A percentile compares a stretch with the other conserved stretches of the same genome.
phyloP scores from a whole-genome alignment of 139 green algal species.

The Chlorella sp. region DNA sequence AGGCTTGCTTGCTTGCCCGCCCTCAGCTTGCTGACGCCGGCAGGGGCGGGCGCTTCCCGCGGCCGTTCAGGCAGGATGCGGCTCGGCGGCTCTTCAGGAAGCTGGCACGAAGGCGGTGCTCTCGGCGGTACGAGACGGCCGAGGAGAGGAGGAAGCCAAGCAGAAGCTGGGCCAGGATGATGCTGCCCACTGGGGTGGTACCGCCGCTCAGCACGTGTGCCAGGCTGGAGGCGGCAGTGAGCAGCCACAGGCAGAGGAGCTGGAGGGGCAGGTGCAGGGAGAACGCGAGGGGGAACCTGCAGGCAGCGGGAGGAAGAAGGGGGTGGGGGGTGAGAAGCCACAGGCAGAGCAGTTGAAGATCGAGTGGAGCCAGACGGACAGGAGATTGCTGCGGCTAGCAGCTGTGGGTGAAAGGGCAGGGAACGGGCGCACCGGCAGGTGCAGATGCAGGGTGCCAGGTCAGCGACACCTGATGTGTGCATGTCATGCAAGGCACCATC shows the following conservation, averaged over 20 bases:
- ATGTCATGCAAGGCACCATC: background rate
- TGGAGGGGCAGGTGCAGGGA: conserved; percentile 31
- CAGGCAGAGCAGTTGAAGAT: background rate
- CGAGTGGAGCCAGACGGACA: background rate
- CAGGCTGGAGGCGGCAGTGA: conserved; percentile 9
- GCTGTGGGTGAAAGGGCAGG: background rate
- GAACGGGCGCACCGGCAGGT: background rate
- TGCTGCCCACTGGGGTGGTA: background rate
- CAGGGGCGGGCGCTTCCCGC: background rate
- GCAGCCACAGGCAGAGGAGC: conserved; percentile 26
- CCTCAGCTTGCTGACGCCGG: background rate
- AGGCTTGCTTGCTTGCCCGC: no score
- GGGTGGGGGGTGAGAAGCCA: background rate
- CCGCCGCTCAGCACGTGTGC: background rate
- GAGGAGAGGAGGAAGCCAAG: conserved; percentile 14
- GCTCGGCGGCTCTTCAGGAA: background rate
- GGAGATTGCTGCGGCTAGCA: background rate
- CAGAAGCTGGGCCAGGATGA: background rate
- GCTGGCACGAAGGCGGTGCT: background rate
- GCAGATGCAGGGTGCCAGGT: background rate
- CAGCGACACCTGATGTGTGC: background rate
- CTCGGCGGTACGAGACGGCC: background rate
- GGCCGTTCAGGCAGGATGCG: background rate
- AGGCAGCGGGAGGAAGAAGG: background rate
- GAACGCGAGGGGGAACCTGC: conserved; percentile 34